Conservation (phyloP, 2,329 filamentous ascomycete genomes). For the Podosphaera aphanis region DNA sequence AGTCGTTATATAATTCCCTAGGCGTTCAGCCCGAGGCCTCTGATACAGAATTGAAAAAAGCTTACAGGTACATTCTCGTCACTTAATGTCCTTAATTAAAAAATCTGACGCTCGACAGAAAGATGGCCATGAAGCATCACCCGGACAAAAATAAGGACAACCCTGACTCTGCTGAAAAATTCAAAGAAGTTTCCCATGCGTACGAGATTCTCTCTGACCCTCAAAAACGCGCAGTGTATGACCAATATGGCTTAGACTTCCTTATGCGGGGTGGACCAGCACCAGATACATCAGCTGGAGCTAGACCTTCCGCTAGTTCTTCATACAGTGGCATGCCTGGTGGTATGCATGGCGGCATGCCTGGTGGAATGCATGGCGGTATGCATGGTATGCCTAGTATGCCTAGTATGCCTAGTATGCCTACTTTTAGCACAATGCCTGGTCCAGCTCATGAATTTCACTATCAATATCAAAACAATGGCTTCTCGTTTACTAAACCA, state of each 20-base stretch:
- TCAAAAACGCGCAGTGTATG: conserved; percentile 88
- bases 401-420: background rate
- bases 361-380: conserved; percentile 13
- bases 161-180: conserved; percentile 65
- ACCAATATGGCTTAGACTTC: conserved; percentile 85
- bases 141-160: conserved; percentile 97
- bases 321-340: conserved; percentile 22
- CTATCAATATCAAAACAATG: conserved; percentile 19
- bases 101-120: conserved; percentile 25
- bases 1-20: conserved; percentile 79
- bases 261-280: conserved; percentile 59
- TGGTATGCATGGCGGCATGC: conserved; percentile 29
- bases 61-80: conserved; percentile 43
- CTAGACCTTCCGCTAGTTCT: conserved; percentile 30
- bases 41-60: conserved; percentile 95
- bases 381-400: conserved; percentile 34
- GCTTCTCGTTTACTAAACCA: conserved; percentile 61
- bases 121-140: conserved; percentile 75
- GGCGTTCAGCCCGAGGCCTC: conserved; percentile 54
- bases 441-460: conserved; percentile 28
- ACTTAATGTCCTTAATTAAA: background rate
- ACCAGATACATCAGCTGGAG: conserved; percentile 27
- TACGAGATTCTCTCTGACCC: conserved; percentile 96
- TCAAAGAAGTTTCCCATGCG: conserved; percentile 93
- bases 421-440: conserved; percentile 22